Percentiles rank a stretch among this genome's conserved stretches.
Conservation (phyloP, 2,329 filamentous ascomycete species). For the Diaporthe caulivora region DNA sequence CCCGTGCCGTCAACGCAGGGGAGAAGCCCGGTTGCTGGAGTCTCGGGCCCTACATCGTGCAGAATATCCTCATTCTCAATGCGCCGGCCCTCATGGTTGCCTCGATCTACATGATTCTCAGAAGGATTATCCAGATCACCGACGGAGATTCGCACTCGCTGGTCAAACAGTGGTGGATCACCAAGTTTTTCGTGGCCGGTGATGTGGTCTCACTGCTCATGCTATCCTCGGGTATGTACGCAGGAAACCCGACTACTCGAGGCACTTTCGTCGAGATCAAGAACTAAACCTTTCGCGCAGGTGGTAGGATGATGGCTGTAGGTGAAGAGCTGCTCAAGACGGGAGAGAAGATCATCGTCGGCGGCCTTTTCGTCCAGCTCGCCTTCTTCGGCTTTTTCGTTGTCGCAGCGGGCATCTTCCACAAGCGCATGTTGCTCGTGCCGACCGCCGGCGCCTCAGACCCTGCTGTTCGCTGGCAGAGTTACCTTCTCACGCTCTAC, state of each 20-base stretch:
- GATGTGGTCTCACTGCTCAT: slow-evolving; percentile 61
- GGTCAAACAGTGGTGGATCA: slow-evolving; percentile 57
- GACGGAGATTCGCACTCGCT: slow-evolving; percentile 57
- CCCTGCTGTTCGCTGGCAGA: slow-evolving; percentile 40
- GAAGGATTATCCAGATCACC: slow-evolving; percentile 52
- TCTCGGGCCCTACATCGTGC: slow-evolving; percentile 51
- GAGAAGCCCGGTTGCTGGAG: slow-evolving; percentile 56
- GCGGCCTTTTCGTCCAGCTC: slow-evolving; percentile 62
- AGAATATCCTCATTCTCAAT: slow-evolving; percentile 55
- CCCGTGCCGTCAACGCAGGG: slow-evolving; percentile 56
- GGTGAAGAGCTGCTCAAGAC: slow-evolving; percentile 46
- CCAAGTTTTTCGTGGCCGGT: slow-evolving; percentile 63
- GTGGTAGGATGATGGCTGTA: slow-evolving; percentile 55
- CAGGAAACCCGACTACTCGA: too few species aligned
- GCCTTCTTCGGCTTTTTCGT: slow-evolving; percentile 64
- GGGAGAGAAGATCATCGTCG: slow-evolving; percentile 59
- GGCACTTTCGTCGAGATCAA: neutral
- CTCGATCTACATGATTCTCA: slow-evolving; percentile 61
- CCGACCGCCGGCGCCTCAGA: slow-evolving; percentile 46
- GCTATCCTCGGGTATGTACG: slow-evolving; percentile 56
- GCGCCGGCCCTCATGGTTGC: slow-evolving; percentile 58
- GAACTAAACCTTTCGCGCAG: slow-evolving; percentile 42
- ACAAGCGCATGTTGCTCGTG: slow-evolving; percentile 53
- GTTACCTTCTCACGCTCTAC: slow-evolving; percentile 39
- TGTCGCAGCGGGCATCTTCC: slow-evolving; percentile 58